These are phyloP conservation scores for Scedosporium aurantiacum DNA, from an alignment of 2,329 filamentous ascomycete species.

Conservation along the genomic window DNA sequence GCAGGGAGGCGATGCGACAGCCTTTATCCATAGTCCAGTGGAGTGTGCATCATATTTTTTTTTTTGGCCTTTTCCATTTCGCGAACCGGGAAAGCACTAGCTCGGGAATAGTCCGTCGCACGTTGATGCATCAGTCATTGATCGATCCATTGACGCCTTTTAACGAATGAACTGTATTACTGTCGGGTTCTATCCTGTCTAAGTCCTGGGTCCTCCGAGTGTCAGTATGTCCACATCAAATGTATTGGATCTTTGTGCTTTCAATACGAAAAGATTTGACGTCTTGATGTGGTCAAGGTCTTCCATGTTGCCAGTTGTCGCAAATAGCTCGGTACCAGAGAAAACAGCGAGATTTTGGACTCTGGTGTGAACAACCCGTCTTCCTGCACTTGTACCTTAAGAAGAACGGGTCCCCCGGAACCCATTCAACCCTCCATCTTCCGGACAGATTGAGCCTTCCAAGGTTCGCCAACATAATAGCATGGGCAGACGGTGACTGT, in stretches of 20 bases:
- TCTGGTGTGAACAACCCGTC: too few relatives aligned
- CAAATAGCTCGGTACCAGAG: too few relatives aligned
- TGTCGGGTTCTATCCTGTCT: not conserved
- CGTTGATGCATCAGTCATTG: not conserved
- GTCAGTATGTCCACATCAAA: too few relatives aligned
- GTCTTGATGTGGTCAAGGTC: too few relatives aligned
- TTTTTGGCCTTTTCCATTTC: not conserved
- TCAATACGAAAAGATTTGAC: too few relatives aligned
- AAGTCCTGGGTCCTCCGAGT: not conserved
- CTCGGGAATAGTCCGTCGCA: not conserved
- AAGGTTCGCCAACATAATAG: not conserved
- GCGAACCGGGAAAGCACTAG: slow-evolving; percentile 1
- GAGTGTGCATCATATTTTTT: not conserved
- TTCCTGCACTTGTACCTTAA: not conserved
- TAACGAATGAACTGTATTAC: not conserved
- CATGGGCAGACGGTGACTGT: too few relatives aligned
- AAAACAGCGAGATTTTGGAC: too few relatives aligned
- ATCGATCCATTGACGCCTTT: not conserved
- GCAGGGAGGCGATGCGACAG: too few relatives aligned
- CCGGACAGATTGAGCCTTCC: not conserved
- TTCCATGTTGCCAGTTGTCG: too few relatives aligned
- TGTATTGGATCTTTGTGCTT: too few relatives aligned
- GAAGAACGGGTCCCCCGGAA: not conserved
- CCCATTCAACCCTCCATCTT: not conserved
- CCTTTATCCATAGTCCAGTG: not conserved